Evolutionary conservation across 1,139 yeast species (phyloP), one percentile per base, ranked within the genome.

Genomic region (Taphrina deformans): DNA sequence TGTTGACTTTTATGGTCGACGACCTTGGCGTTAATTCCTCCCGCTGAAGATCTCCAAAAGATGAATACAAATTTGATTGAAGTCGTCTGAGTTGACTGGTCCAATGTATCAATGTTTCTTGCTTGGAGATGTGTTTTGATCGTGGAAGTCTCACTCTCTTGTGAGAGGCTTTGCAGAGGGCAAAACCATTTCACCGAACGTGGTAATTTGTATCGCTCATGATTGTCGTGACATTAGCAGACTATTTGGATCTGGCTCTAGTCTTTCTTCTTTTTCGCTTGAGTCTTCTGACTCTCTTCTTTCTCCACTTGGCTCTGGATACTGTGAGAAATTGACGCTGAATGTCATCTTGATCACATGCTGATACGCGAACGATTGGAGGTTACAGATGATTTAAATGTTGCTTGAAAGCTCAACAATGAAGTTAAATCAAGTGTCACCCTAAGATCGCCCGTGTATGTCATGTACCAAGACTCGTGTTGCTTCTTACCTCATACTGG

Each of bases 231-330:
- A 33, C 44, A 27, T 41, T 14, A 27, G 52, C 27, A 52, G 63
- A 51, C 56, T 59, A 59, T 50, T 59, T 59, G 63, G 56, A 50
- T 59, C 63, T 59, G 21, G 63, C 63, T 59, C 63, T 59, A 29
- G 63, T 59, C 63, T 59, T 59, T 59, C 63, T 59, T 59, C 63
- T 59, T 51, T 59, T 59, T 31, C 63, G 63, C 63, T 59, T 59
- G 63, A 59, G 63, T 59, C 63, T 51, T 59, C 63, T 50, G 63
- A 59, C 63, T 59, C 63, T 51, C 63, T 59, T 59, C 63, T 59
- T 59, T 59, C 63, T 59, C 63, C 63, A 59, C 58, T 53, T 53
- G 58, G 58, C 63, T 59, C 63, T 59, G 26, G 26, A 27, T n/a
- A 5, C 9, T 14, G 29, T 48, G 50, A 33, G n/a, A n/a, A n/a